These are phyloP conservation scores for Cystobasidium tubakii DNA, from an alignment of 768 basidiomycete species.

Conservation along the genomic window DNA sequence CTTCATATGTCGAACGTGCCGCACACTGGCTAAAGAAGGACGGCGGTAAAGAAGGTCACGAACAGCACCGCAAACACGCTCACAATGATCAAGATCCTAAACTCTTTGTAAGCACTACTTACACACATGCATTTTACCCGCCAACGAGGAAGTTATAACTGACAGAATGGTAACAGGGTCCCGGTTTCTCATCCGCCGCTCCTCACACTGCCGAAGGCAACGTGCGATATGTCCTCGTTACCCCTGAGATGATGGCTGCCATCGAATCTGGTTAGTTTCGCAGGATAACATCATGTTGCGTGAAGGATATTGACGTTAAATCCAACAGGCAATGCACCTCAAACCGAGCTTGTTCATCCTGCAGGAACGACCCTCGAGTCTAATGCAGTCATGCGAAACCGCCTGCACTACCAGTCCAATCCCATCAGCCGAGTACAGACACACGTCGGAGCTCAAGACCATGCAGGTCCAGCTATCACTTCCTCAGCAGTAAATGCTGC, in stretches of 20 bases:
- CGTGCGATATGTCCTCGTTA: constrained; percentile 30
- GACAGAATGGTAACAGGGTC: constrained; percentile 2
- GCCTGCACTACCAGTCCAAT: neutral
- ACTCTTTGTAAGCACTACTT: constrained; percentile 9
- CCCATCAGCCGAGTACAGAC: neutral
- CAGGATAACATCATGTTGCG: too few relatives aligned
- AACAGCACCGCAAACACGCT: neutral
- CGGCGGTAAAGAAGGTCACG: neutral
- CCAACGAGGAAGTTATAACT: neutral
- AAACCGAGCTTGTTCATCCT: constrained; percentile 26
- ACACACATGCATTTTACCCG: neutral
- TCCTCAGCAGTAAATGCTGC: neutral
- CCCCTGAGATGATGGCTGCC: constrained; percentile 27
- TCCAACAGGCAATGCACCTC: constrained; percentile 1
- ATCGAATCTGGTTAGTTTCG: constrained; percentile 24
- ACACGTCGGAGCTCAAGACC: neutral
- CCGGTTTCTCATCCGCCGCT: constrained; percentile 32
- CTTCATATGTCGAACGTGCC: neutral
- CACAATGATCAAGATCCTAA: constrained; percentile 30
- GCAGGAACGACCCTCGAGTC: constrained; percentile 11
- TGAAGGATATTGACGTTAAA: neutral
- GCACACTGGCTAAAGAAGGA: neutral
- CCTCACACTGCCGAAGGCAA: constrained; percentile 19
- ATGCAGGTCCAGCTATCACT: neutral
- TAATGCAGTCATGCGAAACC: neutral